These are phyloP conservation scores for Lactifluus pinguis DNA, from an alignment of 768 basidiomycete species.

Conservation along the genomic window DNA sequence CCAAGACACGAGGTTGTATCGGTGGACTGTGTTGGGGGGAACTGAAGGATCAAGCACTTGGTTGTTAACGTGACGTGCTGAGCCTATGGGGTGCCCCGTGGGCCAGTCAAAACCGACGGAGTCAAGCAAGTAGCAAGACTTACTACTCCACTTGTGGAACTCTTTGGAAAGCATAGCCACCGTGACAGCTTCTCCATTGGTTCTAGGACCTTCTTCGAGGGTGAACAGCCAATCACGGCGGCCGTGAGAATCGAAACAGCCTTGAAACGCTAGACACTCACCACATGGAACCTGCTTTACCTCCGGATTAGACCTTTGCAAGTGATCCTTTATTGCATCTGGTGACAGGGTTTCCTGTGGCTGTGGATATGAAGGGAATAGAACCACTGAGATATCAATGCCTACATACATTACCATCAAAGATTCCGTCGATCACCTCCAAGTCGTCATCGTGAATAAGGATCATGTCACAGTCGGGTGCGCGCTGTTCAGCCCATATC, in stretches of 20 bases:
- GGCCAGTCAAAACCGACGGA: neutral
- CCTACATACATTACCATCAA: neutral
- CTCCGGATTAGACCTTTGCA: neutral
- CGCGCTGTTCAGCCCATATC: neutral
- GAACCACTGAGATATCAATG: neutral
- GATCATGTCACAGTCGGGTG: neutral
- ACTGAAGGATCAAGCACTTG: too few relatives aligned
- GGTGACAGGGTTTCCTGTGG: neutral
- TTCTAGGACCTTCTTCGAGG: neutral
- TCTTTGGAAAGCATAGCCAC: neutral
- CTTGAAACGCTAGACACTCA: neutral
- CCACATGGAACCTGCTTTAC: neutral
- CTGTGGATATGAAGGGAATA: neutral
- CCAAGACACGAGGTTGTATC: neutral
- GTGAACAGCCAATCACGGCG: neutral
- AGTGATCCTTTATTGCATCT: neutral
- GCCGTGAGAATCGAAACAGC: too few relatives aligned
- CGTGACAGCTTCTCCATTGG: neutral
- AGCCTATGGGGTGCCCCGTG: neutral
- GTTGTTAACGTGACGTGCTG: too few relatives aligned
- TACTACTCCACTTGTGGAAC: too few relatives aligned
- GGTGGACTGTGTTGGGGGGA: too few relatives aligned
- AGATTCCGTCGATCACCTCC: neutral
- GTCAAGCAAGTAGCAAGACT: too few relatives aligned
- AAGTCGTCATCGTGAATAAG: slow-evolving; percentile 2